Base-by-base conservation (phyloP, 495 filamentous ascomycete genomes). In the Podospora appendiculata region DNA sequence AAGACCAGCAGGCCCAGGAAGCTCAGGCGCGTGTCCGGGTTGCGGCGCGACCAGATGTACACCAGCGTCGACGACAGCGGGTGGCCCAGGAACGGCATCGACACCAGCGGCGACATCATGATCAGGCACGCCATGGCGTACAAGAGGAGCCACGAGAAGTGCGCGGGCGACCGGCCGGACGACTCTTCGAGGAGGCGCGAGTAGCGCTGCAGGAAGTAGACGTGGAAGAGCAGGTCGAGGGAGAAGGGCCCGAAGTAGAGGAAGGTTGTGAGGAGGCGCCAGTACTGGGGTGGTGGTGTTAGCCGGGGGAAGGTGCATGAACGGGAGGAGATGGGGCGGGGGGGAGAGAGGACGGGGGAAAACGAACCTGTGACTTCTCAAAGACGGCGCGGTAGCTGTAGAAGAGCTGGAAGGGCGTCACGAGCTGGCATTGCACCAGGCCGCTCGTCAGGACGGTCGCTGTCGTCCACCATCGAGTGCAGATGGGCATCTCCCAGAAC, bases 131-230 rank as follows among this genome's bases (percentile, higher is more conserved):
- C 73, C 60, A 82, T 87, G 45, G 90, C 85, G 65, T 94, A 98
- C 50, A 92, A 70, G 11, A 97, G 75, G 18, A 98, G 74, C 92
- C 92, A 98, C 16, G 90, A 86, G 75, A 95, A 98, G 60, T 94
- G 85, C 3, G 94, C 93, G 1, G 90, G 84, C 8, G 89, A 94
- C 40, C 85, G 81, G 33, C 90, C 90, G 41, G 89, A 90, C 0
- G 88, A 89, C 70, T 96, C 93, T 70, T 98, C 93, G 38, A 98
- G 83, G 32, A 96, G 84, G 39, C 94, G 88, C 10, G 91, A 90
- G 72, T 98, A 98, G 25, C 93, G 89, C 62, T 95, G 90, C 42
- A 97, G 82, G 77, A 98, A 98, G 79, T 96, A 98, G 70, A 98
- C 87, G 65, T 98, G 94, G 80, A 96, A 97, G 61, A 97, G 79